Conservation (phyloP, 176 grass and related monocot species). For the Alloteropsis semialata region DNA sequence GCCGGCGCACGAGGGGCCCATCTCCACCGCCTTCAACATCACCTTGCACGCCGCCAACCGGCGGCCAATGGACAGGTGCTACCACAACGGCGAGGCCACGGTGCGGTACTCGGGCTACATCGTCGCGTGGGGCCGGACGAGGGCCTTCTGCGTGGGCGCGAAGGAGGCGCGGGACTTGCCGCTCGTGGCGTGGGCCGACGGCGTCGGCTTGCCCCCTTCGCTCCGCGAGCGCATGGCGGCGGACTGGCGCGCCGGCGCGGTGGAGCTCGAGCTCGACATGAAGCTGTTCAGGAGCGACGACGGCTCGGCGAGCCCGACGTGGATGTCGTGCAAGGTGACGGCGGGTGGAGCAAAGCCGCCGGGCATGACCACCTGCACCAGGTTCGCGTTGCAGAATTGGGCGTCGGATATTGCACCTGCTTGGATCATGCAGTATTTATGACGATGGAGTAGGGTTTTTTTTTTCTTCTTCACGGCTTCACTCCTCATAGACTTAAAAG, state of each 20-base stretch:
- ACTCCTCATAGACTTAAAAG: too few species aligned
- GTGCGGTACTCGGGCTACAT: conserved; percentile 32
- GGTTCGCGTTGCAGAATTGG: background rate
- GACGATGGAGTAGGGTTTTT: background rate
- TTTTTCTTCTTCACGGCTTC: too few species aligned
- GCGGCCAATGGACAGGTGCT: background rate
- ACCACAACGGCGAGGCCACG: conserved; percentile 15
- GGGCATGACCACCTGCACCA: background rate
- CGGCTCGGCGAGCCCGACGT: background rate
- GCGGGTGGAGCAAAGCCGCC: background rate
- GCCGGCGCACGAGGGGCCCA: background rate
- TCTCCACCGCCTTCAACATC: conserved; percentile 16
- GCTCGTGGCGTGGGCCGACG: conserved; percentile 35
- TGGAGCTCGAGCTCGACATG: conserved; percentile 10
- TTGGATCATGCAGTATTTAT: conserved; percentile 13
- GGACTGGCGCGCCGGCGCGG: background rate
- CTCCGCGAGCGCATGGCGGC: conserved; percentile 4
- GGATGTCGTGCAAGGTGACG: conserved; percentile 1
- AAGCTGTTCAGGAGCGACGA: background rate
- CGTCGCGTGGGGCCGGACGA: conserved; percentile 24
- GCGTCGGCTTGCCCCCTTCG: background rate
- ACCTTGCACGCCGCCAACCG: conserved; percentile 14
- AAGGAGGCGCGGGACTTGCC: background rate
- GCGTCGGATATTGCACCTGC: conserved; percentile 6
- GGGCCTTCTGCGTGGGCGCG: conserved; percentile 19